Percentiles rank a stretch among this genome's conserved stretches.
phyloP scores from a whole-genome alignment of 176 grass and related monocot genomes.

The Themeda triandra region DNA sequence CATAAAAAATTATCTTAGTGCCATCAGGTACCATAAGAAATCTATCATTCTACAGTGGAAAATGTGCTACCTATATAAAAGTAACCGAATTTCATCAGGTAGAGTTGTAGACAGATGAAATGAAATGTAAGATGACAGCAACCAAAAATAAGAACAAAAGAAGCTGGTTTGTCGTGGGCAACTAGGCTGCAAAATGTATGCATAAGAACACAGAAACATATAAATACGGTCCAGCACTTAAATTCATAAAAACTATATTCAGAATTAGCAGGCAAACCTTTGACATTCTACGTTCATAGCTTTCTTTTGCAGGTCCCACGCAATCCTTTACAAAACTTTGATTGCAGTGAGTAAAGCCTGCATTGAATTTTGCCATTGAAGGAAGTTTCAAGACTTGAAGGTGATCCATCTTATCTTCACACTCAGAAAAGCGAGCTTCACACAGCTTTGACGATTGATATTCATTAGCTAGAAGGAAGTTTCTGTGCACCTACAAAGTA shows the following conservation, averaged over 20 bases:
- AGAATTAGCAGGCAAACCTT: constrained; percentile 55
- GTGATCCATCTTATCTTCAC: constrained; percentile 97
- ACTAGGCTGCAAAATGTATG: not conserved
- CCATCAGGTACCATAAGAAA: not conserved
- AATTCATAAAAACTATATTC: constrained; percentile 8
- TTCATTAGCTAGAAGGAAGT: constrained; percentile 79
- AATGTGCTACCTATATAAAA: not conserved
- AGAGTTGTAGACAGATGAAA: not conserved
- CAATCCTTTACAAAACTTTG: constrained; percentile 77
- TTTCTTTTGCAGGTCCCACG: constrained; percentile 80
- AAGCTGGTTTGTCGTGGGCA: not conserved
- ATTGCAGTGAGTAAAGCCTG: constrained; percentile 85
- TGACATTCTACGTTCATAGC: constrained; percentile 66
- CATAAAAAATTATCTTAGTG: not conserved
- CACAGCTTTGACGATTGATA: constrained; percentile 97
- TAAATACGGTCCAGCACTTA: not conserved
- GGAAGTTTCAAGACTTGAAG: constrained; percentile 96
- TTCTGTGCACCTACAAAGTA: constrained; percentile 87
- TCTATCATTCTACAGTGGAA: not conserved
- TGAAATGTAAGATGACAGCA: not conserved
- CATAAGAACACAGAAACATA: not conserved
- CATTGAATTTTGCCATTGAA: constrained; percentile 98
- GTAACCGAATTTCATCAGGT: not conserved
- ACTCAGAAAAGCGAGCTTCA: constrained; percentile 81
- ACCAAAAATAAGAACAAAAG: not conserved